Percentiles rank a stretch among this genome's conserved stretches.
Evolutionary conservation across 2,329 filamentous ascomycete genomes (phyloP).

Genomic region (Ceratocystis cubensis): DNA sequence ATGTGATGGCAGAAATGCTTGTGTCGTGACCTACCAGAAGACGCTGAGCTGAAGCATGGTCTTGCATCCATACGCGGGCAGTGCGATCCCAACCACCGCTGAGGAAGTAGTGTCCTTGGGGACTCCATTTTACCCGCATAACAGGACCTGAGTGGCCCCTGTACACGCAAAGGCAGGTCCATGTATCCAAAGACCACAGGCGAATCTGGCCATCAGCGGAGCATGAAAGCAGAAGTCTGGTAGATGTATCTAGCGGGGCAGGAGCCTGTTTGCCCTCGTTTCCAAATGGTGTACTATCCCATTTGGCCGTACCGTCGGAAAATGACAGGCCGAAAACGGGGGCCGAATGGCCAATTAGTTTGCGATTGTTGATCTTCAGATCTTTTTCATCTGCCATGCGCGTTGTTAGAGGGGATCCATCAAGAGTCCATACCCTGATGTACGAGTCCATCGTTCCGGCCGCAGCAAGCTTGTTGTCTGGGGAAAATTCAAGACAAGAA

Average conservation of each 20-base stretch:
- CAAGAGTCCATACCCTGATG: slow-evolving; percentile 84
- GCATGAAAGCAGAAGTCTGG: slow-evolving; percentile 72
- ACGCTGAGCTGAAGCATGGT: slow-evolving; percentile 78
- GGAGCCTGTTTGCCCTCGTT: slow-evolving; percentile 34
- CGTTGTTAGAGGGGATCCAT: slow-evolving; percentile 67
- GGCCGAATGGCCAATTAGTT: slow-evolving; percentile 80
- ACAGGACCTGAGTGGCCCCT: slow-evolving; percentile 85
- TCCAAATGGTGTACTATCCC: slow-evolving; percentile 39
- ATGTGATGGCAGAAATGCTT: slow-evolving; percentile 79
- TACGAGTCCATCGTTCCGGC: slow-evolving; percentile 89
- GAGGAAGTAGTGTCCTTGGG: slow-evolving; percentile 89
- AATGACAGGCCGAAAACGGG: slow-evolving; percentile 85
- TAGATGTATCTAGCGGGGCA: slow-evolving; percentile 37
- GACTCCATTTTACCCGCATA: slow-evolving; percentile 79
- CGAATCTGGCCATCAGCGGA: slow-evolving; percentile 81
- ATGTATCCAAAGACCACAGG: slow-evolving; percentile 84
- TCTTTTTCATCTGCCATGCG: slow-evolving; percentile 47
- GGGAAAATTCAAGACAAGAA: slow-evolving; percentile 90
- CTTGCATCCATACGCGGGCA: slow-evolving; percentile 81
- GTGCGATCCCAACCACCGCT: slow-evolving; percentile 82
- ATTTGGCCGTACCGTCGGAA: slow-evolving; percentile 53
- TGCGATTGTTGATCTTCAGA: slow-evolving; percentile 47
- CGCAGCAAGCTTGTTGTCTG: slow-evolving; percentile 76
- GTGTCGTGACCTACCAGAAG: slow-evolving; percentile 88
- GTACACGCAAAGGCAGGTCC: slow-evolving; percentile 87